Base-by-base conservation (phyloP, 1,284 basidiomycete genomes). In the Golubevia pallescens region DNA sequence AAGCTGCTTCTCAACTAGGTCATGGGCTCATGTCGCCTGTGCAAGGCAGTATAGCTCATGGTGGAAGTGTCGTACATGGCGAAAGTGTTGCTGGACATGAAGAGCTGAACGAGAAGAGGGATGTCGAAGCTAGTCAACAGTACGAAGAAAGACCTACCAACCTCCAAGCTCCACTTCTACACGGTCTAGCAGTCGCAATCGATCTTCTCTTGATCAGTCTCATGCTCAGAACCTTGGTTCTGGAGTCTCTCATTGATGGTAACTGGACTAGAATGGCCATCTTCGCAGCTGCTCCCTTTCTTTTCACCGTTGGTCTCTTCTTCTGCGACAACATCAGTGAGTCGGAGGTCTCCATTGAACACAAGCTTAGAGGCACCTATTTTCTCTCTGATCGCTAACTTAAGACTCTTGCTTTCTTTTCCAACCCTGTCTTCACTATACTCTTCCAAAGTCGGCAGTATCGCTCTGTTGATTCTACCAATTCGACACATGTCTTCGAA, bases 301-400 rank as follows among this genome's bases (percentile, higher is more conserved):
- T 93, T 5, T 90, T 92, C 73, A 90, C 91, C 64, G 89, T 93
- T n/a, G n/a, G n/a, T n/a, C n/a, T n/a, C n/a, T n/a, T n/a, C n/a
- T n/a, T n/a, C n/a, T n/a, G n/a, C n/a, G n/a, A n/a, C n/a, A n/a
- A n/a, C n/a, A n/a, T n/a, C n/a, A n/a, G n/a, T n/a, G n/a, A n/a
- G n/a, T n/a, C n/a, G n/a, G n/a, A n/a, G n/a, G n/a, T n/a, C n/a
- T n/a, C n/a, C n/a, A n/a, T n/a, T n/a, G n/a, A n/a, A n/a, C n/a
- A n/a, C n/a, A n/a, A n/a, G n/a, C n/a, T n/a, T n/a, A n/a, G n/a
- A n/a, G n/a, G n/a, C n/a, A n/a, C n/a, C n/a, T n/a, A n/a, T n/a
- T n/a, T n/a, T n/a, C n/a, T n/a, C n/a, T n/a, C n/a, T n/a, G n/a
- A n/a, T n/a, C n/a, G n/a, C n/a, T n/a, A n/a, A n/a, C n/a, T n/a